phyloP scores from a whole-genome alignment of 2,329 filamentous ascomycete species.

The Pestalotiopsis sp. region DNA sequence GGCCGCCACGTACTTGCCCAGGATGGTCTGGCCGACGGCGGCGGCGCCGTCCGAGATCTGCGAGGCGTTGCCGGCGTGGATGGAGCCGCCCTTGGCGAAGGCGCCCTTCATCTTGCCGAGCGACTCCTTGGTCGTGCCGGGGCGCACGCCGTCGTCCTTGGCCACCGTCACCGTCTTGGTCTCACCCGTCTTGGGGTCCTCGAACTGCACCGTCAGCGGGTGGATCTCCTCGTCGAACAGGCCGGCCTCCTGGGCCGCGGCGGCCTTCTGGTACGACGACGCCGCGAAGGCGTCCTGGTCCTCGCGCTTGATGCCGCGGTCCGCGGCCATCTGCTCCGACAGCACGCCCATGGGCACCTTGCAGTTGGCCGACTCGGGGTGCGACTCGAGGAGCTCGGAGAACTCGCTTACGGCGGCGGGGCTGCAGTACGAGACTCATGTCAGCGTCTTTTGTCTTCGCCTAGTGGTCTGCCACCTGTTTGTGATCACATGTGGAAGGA shows the following conservation, averaged over 20 bases:
- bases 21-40: conserved; percentile 85
- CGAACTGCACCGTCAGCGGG: conserved; percentile 82
- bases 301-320: conserved; percentile 69
- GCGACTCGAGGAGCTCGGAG: conserved; percentile 80
- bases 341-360: conserved; percentile 96
- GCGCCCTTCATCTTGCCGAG: conserved; percentile 89
- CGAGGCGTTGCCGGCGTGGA: conserved; percentile 94
- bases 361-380: conserved; percentile 88
- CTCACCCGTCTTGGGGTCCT: conserved; percentile 89
- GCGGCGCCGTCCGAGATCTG: conserved; percentile 96
- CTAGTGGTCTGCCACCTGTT: not conserved
- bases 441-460: not conserved
- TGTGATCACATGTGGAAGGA: too few species aligned
- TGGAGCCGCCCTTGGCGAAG: conserved; percentile 88
- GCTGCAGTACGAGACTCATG: conserved; percentile 37
- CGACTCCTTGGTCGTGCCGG: conserved; percentile 83
- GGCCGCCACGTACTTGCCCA: conserved; percentile 89
- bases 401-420: conserved; percentile 89
- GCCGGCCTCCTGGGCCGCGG: conserved; percentile 82
- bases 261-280: conserved; percentile 87
- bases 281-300: conserved; percentile 93
- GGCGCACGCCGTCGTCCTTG: conserved; percentile 84
- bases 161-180: conserved; percentile 79
- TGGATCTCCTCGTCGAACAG: conserved; percentile 91
- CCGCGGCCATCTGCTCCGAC: conserved; percentile 93